Evolutionary conservation across 306 rosid species (phyloP).

Genomic region (Alnus rubra): DNA sequence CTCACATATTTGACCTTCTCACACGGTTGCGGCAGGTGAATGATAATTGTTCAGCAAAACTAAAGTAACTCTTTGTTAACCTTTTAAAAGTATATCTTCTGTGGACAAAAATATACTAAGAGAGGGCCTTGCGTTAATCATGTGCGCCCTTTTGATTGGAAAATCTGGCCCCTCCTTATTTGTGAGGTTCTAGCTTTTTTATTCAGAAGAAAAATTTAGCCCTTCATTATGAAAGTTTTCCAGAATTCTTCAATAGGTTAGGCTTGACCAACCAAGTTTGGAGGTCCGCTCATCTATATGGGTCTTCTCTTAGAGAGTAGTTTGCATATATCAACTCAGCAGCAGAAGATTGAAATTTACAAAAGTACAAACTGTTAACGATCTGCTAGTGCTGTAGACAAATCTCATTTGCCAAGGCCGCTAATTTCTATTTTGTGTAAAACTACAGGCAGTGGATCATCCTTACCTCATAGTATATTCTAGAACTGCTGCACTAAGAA

Average conservation of each 20-base stretch:
- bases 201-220: not conserved
- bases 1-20: slow-evolving; percentile 96
- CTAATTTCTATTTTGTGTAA: slow-evolving; percentile 11
- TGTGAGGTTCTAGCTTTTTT: not conserved
- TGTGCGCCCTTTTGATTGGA: not conserved
- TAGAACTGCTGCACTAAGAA: slow-evolving; percentile 54
- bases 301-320: not conserved
- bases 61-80: not conserved
- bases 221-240: not conserved
- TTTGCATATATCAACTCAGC: not conserved
- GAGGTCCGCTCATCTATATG: not conserved
- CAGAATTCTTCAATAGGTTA: not conserved
- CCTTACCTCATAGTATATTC: slow-evolving; percentile 89
- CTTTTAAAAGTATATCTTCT: not conserved
- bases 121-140: not conserved
- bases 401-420: not conserved
- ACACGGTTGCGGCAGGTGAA: slow-evolving; percentile 87
- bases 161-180: not conserved
- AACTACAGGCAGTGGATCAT: slow-evolving; percentile 82
- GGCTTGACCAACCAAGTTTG: not conserved
- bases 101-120: not conserved
- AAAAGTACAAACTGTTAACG: too few species aligned
- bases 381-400: not conserved
- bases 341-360: not conserved
- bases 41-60: slow-evolving; percentile 1